These are phyloP conservation scores for Pichia nanzhaoensis DNA, from an alignment of 805 yeast genomes.

Conservation along the genomic window DNA sequence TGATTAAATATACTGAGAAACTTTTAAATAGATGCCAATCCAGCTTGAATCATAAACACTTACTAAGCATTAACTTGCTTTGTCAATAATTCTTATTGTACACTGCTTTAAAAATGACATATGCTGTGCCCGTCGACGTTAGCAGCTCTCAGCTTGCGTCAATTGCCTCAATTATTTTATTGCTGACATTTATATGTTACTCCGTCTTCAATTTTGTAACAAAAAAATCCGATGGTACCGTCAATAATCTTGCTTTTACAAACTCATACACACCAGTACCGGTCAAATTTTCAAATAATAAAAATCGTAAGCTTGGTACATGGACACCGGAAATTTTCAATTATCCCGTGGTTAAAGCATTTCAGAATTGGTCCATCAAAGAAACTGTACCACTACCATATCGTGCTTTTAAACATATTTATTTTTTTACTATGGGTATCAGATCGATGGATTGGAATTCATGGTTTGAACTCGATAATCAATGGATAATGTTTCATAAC, in stretches of 20 bases:
- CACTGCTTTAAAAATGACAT: conserved; percentile 7
- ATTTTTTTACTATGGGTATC: conserved; percentile 64
- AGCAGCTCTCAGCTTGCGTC: too few relatives aligned
- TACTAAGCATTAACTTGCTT: too few relatives aligned
- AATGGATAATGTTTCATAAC: conserved; percentile 51
- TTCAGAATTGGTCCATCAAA: conserved; percentile 41
- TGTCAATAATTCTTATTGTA: too few relatives aligned
- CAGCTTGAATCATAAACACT: too few relatives aligned
- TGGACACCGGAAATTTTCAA: conserved; percentile 50
- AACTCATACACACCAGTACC: conserved; percentile 27
- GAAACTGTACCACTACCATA: conserved; percentile 53
- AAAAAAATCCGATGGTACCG: not conserved
- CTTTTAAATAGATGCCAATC: not conserved
- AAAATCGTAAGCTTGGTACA: conserved; percentile 39
- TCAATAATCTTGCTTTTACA: conserved; percentile 7
- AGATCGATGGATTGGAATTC: conserved; percentile 51
- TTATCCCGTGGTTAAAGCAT: conserved; percentile 45
- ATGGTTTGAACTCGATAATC: conserved; percentile 66
- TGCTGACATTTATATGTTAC: not conserved
- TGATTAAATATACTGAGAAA: not conserved
- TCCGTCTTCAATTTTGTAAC: not conserved
- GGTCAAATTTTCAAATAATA: conserved; percentile 35
- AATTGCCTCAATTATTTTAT: too few relatives aligned
- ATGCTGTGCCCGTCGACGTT: not conserved
- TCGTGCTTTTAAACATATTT: conserved; percentile 60